Conservation (phyloP, 2,329 filamentous ascomycete species). For the Penicillium oxalicum region DNA sequence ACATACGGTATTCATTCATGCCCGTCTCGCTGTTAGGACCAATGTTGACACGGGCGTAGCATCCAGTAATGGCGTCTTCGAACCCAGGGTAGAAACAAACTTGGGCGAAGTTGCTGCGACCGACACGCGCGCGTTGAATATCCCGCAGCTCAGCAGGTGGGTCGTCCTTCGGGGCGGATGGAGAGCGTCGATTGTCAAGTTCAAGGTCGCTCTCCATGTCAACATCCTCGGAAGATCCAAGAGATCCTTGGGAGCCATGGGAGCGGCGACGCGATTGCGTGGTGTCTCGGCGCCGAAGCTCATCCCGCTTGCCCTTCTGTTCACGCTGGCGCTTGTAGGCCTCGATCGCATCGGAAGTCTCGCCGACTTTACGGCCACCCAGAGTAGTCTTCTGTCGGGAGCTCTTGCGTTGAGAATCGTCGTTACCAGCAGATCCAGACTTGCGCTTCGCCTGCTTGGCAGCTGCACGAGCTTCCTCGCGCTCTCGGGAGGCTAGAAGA, state of each 20-base stretch:
- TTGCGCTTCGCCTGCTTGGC: constrained; percentile 61
- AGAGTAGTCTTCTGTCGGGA: constrained; percentile 64
- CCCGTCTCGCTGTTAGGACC: constrained; percentile 69
- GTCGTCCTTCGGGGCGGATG: constrained; percentile 53
- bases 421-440: constrained; percentile 69
- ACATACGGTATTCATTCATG: constrained; percentile 78
- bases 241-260: constrained; percentile 58
- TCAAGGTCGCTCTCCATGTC: constrained; percentile 76
- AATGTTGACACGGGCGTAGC: constrained; percentile 78
- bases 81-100: constrained; percentile 93
- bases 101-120: constrained; percentile 77
- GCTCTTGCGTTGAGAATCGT: constrained; percentile 69
- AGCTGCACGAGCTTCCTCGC: constrained; percentile 50
- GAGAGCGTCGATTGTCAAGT: constrained; percentile 58
- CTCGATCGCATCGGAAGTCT: constrained; percentile 69
- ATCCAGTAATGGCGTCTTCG: constrained; percentile 71
- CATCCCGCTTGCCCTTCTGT: constrained; percentile 49
- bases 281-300: constrained; percentile 41
- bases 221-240: constrained; percentile 55
- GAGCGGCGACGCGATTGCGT: constrained; percentile 51
- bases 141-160: constrained; percentile 70
- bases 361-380: constrained; percentile 60
- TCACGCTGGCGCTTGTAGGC: constrained; percentile 57
- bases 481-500: constrained; percentile 63
- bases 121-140: constrained; percentile 75